Percentiles rank a stretch among this genome's conserved stretches.
These are phyloP conservation scores for Nitzschia inconspicua DNA, from an alignment of 108 stramenopile genomes.

Conservation along the genomic window DNA sequence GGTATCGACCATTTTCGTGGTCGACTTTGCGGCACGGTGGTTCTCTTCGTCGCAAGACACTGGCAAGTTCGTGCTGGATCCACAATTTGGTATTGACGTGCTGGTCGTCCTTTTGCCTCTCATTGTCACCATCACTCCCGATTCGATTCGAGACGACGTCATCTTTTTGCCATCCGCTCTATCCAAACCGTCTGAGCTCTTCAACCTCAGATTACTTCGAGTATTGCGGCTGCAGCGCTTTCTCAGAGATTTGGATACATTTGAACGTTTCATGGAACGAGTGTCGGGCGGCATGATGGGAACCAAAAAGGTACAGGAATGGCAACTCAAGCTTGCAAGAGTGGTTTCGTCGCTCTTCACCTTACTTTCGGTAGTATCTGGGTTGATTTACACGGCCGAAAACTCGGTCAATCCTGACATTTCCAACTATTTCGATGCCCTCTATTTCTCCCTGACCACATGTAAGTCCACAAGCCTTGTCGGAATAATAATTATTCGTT, in stretches of 20 bases:
- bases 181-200: slow-evolving; percentile 36
- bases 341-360: slow-evolving; percentile 68
- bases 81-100: slow-evolving; percentile 53
- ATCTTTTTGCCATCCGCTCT: slow-evolving; percentile 14
- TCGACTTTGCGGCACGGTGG: slow-evolving; percentile 64
- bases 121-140: slow-evolving; percentile 17
- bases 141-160: slow-evolving; percentile 34
- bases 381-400: slow-evolving; percentile 77
- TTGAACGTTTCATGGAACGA: slow-evolving; percentile 50
- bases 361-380: slow-evolving; percentile 64
- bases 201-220: slow-evolving; percentile 61
- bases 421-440: slow-evolving; percentile 67
- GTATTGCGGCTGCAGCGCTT: slow-evolving; percentile 69
- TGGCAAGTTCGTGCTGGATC: slow-evolving; percentile 43
- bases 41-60: slow-evolving; percentile 25
- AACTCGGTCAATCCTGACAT: slow-evolving; percentile 65
- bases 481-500: too few relatives aligned
- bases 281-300: not conserved
- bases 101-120: slow-evolving; percentile 38
- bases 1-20: slow-evolving; percentile 45
- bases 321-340: slow-evolving; percentile 74
- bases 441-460: slow-evolving; percentile 82
- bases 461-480: too few relatives aligned
- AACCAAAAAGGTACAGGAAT: slow-evolving; percentile 34
- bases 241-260: slow-evolving; percentile 55